A percentile compares a stretch with the other conserved stretches of the same genome.
phyloP scores from a whole-genome alignment of 306 rosid genomes.

The Boehmeria nivea region DNA sequence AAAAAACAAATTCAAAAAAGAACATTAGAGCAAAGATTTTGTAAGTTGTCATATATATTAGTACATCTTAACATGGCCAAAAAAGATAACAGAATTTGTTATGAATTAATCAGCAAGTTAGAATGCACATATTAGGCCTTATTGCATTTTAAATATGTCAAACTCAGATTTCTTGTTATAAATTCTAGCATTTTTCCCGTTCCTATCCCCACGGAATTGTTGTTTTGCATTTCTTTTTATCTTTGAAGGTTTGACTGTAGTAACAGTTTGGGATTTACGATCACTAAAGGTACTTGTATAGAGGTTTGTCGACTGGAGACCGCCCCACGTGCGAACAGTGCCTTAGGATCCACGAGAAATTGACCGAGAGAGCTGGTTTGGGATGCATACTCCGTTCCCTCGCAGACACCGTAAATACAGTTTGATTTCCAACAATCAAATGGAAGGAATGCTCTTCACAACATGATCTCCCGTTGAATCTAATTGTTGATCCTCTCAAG shows the following conservation, averaged over 20 bases:
- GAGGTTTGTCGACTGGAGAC: slow-evolving; percentile 95
- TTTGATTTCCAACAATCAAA: slow-evolving; percentile 34
- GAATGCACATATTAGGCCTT: background rate
- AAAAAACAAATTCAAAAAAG: too few species aligned
- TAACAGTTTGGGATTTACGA: background rate
- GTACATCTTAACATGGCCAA: too few species aligned
- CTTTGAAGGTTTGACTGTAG: background rate
- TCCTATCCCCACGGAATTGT: too few species aligned
- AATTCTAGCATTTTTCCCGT: too few species aligned
- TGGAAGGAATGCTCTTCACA: background rate
- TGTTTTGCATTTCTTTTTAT: too few species aligned
- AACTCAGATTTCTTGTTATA: background rate
- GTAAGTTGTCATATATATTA: too few species aligned
- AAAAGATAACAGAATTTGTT: too few species aligned
- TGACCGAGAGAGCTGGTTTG: slow-evolving; percentile 86
- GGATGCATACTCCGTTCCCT: slow-evolving; percentile 92
- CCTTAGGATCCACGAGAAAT: slow-evolving; percentile 81
- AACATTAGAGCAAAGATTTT: too few species aligned
- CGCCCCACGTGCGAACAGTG: slow-evolving; percentile 94
- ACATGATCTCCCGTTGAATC: background rate
- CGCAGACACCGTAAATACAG: slow-evolving; percentile 78
- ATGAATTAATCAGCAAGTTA: too few species aligned
- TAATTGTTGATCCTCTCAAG: slow-evolving; percentile 4
- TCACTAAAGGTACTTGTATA: slow-evolving; percentile 68
- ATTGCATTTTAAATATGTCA: background rate